A percentile compares a stretch with the other conserved stretches of the same genome.
Evolutionary conservation across 768 basidiomycete species (phyloP).

Genomic region (Amanita rubescens): DNA sequence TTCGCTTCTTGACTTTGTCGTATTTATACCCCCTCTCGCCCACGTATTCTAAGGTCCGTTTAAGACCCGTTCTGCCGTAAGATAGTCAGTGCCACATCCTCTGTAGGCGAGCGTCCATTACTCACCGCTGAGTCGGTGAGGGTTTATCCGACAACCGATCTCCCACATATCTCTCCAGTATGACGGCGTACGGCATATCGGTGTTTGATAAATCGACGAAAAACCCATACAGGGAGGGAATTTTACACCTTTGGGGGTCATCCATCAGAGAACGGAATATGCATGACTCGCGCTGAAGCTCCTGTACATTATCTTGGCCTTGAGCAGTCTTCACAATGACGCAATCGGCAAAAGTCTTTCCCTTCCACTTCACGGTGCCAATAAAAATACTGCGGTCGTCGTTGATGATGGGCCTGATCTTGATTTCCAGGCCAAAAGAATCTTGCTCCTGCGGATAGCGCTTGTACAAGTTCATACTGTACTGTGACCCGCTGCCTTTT

Average conservation of each 20-base stretch:
- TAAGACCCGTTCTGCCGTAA: background rate
- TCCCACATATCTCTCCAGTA: background rate
- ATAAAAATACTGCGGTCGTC: background rate
- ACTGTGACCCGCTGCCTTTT: background rate
- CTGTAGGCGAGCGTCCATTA: background rate
- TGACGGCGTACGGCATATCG: background rate
- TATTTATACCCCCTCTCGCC: background rate
- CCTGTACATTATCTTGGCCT: background rate
- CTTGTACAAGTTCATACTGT: background rate
- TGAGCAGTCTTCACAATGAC: background rate
- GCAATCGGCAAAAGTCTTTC: background rate
- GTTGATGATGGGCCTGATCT: background rate
- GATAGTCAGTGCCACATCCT: background rate
- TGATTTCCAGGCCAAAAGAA: no score
- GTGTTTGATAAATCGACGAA: background rate
- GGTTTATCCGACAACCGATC: background rate
- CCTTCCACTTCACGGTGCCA: background rate
- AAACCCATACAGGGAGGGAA: background rate
- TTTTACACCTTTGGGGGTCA: background rate
- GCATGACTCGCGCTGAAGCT: background rate
- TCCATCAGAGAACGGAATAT: background rate
- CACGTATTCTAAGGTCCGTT: background rate
- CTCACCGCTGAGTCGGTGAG: background rate
- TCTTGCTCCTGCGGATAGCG: background rate
- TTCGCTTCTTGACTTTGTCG: background rate